Evolutionary conservation across 805 yeast genomes (phyloP), one percentile per base, ranked within the genome.

Genomic region (Tetrapisispora arboricola): DNA sequence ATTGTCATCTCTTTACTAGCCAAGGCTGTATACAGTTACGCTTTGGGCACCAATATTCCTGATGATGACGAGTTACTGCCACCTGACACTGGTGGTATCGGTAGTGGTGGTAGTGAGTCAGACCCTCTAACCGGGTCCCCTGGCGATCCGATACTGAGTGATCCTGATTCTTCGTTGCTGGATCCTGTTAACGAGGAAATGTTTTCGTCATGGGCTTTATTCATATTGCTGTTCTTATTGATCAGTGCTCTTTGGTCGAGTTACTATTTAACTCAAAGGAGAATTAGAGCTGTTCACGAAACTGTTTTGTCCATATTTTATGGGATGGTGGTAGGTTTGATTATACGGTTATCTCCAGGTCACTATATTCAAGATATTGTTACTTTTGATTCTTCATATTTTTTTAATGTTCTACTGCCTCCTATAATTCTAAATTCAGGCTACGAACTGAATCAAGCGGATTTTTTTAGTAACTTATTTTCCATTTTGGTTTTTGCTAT

Each of bases 361-460:
- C 96, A 87, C 60, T 87, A 86, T 62, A 94, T 92, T 53, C 98
- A 94, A 65, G 95, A 88, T 55, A 86, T 95, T 5, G 96, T 92
- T 39, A 87, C 94, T 44, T 92, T 92, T 71, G 90, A 90, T 52
- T 84, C 94, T 25, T 75, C 92, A 24, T 90, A 90, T 61, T 92
- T 92, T 66, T 92, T 92, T 73, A 92, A 92, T 59, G 79, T 92
- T 36, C 66, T 92, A 44, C 70, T 92, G 49, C 99, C 99, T 2
- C 99, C 99, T 1, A 92, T 92, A 57, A 92, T 92, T 48, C 69
- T 92, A 49, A 92, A 92, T 57, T 85, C 96, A 3, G 99, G 99
- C 15, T 92, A 92, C 59, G 97, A 94, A 61, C 68, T 92, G 44
- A 94, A 94, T 58, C 97, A 92, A 65, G 92, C 85, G 31, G 90